These are phyloP conservation scores for Batkoa obscura DNA, from an alignment of 371 early-diverging fungal genomes.

Conservation along the genomic window DNA sequence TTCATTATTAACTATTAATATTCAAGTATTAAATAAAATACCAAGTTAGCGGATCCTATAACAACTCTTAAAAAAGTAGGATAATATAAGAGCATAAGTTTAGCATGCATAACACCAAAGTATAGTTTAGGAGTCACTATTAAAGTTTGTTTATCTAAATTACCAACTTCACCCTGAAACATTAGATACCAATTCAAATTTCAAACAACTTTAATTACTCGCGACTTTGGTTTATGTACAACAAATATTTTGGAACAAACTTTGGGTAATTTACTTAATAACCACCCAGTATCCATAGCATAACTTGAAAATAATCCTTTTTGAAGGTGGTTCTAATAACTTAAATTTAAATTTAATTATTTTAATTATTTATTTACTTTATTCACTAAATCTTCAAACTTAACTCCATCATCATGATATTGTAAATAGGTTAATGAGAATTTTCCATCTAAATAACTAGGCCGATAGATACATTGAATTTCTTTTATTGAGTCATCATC, in stretches of 20 bases:
- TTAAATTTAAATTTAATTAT: background rate
- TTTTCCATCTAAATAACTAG: no score
- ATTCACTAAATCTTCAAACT: background rate
- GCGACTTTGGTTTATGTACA: background rate
- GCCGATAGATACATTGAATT: no score
- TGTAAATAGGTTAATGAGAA: no score
- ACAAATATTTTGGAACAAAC: background rate
- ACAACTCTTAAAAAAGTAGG: background rate
- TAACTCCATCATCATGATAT: no score
- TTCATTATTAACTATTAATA: background rate
- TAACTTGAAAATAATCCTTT: background rate
- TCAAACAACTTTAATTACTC: background rate
- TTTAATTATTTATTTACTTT: background rate
- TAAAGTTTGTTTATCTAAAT: background rate
- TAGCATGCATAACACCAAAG: conserved; percentile 1
- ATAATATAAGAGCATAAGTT: background rate
- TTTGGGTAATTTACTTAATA: background rate
- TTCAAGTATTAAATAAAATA: background rate
- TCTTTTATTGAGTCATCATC: no score
- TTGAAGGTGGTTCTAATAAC: background rate
- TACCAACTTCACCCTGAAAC: background rate
- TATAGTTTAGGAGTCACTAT: background rate
- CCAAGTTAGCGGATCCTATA: background rate
- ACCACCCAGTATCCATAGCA: background rate
- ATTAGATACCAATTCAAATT: background rate